Evolutionary conservation across 306 rosid genomes (phyloP), one percentile per base, ranked within the genome.

Genomic region (Cicer cuneatum): DNA sequence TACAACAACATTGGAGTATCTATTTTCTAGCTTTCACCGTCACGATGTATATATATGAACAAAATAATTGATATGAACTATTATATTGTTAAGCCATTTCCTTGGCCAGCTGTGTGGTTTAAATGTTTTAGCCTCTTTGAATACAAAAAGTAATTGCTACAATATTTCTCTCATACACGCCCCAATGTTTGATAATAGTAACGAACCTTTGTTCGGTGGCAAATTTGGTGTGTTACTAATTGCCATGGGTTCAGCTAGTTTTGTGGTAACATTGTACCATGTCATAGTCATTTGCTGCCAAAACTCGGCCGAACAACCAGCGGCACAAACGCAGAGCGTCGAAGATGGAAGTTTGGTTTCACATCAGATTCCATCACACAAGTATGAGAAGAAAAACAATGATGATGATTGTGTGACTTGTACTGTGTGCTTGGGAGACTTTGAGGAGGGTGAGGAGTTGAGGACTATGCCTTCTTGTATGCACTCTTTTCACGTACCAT

Each of bases 371-470:
- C 89, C 89, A 4, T 66, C 86, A 0, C 77, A 80, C 62, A 82
- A 79, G 58, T 82, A 83, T n/a, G 41, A 57, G 46, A 76, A 52
- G 72, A 74, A 39, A 49, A 63, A 5, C 0, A 81, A 74, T 7
- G 81, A 53, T 0, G 86, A 72, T 18, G 81, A 75, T 15, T 84
- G 75, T 38, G 77, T 41, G 48, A 78, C 81, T 6, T 87, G 90
- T 79, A 83, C 88, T 0, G 88, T 87, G 16, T 89, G 90, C 65
- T 78, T 87, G 57, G 78, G 83, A 37, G 88, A 87, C 8, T 88
- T 86, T 71, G 85, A 88, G 21, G 96, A 88, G 0, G 93, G 84
- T 21, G 96, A 90, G 8, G 91, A 83, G 14, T 40, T 88, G n/a
- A 81, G 83, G 38, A 83, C 87, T 2, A 61, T 88, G 86, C 87